These are phyloP conservation scores for Jaminaea rosea DNA, from an alignment of 1,284 basidiomycete genomes.

Conservation along the genomic window DNA sequence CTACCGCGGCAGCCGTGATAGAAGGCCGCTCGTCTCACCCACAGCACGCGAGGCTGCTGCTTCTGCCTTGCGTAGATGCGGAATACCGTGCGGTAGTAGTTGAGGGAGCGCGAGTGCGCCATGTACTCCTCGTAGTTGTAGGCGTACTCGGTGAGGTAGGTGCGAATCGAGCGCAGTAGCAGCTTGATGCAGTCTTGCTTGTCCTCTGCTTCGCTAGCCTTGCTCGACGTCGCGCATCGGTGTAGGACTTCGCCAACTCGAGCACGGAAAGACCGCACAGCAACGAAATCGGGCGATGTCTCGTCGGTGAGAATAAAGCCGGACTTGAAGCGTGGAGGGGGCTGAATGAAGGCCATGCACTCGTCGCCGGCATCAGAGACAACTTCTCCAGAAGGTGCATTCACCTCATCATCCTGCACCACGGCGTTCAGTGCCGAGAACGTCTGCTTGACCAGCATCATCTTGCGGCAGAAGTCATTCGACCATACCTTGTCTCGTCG, in stretches of 20 bases:
- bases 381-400: constrained; percentile 54
- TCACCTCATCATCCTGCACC: constrained; percentile 54
- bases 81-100: constrained; percentile 37
- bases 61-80: constrained; percentile 65
- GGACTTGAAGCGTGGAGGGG: constrained; percentile 49
- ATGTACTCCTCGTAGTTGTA: constrained; percentile 45
- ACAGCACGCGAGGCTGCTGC: constrained; percentile 64
- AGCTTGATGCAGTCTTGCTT: constrained; percentile 77
- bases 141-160: constrained; percentile 34
- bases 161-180: constrained; percentile 47
- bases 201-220: constrained; percentile 63
- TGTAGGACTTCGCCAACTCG: constrained; percentile 66
- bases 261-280: constrained; percentile 56
- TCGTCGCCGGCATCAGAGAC: constrained; percentile 57
- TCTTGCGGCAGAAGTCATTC: constrained; percentile 86
- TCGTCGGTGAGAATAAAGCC: constrained; percentile 69
- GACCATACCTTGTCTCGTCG: constrained; percentile 53
- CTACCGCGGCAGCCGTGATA: constrained; percentile 58
- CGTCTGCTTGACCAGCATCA: constrained; percentile 55
- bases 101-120: constrained; percentile 24
- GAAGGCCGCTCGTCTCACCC: constrained; percentile 66
- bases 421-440: constrained; percentile 64
- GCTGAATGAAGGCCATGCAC: constrained; percentile 57
- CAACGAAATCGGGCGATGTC: constrained; percentile 66
- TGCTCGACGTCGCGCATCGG: constrained; percentile 56